Conservation (phyloP, 1,284 basidiomycete genomes). For the Phlebopus sp. region DNA sequence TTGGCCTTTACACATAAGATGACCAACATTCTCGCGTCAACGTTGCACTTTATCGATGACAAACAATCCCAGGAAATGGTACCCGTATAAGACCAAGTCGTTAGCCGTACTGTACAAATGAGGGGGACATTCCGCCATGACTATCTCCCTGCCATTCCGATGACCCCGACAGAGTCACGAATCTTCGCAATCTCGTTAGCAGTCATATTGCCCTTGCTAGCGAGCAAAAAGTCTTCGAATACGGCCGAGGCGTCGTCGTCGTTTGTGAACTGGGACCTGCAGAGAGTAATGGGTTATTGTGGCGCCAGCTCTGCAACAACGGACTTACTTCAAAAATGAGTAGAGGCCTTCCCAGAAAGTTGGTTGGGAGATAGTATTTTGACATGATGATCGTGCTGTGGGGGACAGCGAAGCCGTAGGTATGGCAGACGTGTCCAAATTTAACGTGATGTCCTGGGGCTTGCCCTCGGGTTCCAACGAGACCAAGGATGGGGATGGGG, state of each 20-base stretch:
- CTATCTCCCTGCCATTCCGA: constrained; percentile 76
- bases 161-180: constrained; percentile 69
- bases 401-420: constrained; percentile 42
- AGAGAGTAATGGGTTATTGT: constrained; percentile 10
- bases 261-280: constrained; percentile 54
- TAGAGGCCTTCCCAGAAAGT: constrained; percentile 75
- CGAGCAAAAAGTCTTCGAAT: constrained; percentile 75
- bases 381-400: constrained; percentile 55
- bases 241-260: constrained; percentile 56
- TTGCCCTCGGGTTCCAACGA: constrained; percentile 38
- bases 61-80: constrained; percentile 13
- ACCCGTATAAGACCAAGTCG: background rate
- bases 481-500: constrained; percentile 60
- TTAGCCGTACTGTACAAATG: background rate
- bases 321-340: constrained; percentile 57
- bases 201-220: constrained; percentile 65
- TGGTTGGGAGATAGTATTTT: constrained; percentile 65
- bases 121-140: background rate
- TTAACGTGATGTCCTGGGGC: constrained; percentile 63
- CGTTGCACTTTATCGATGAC: constrained; percentile 9
- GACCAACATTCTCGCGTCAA: background rate
- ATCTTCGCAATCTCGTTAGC: constrained; percentile 77
- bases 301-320: background rate
- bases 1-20: background rate
- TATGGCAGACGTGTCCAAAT: constrained; percentile 53